Evolutionary conservation across 352 stramenopile species (phyloP).

Genomic region (Phytopythium sindhum): DNA sequence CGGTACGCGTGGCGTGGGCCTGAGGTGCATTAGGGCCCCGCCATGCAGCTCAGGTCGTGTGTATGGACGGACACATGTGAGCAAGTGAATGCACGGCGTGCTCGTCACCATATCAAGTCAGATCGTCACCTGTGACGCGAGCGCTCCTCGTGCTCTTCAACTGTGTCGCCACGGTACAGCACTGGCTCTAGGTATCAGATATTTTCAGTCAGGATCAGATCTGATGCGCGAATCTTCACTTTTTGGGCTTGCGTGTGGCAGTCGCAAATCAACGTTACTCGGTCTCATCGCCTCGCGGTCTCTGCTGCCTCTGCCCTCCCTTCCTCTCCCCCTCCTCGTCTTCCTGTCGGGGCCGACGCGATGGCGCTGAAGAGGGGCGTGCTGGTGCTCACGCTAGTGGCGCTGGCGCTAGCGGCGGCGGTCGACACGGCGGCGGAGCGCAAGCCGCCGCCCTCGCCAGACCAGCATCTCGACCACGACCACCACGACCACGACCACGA

Average conservation of each 20-base stretch:
- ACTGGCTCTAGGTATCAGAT: too few relatives aligned
- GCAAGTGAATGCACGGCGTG: background rate
- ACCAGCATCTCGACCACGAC: slow-evolving; percentile 8
- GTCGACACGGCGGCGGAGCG: background rate
- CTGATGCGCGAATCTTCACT: background rate
- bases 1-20: too few relatives aligned
- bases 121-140: too few relatives aligned
- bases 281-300: too few relatives aligned
- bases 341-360: background rate
- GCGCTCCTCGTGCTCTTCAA: too few relatives aligned
- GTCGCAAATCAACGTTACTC: background rate
- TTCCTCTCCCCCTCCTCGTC: background rate
- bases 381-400: slow-evolving; percentile 5
- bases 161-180: too few relatives aligned
- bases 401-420: slow-evolving; percentile 1
- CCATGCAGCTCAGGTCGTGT: too few relatives aligned
- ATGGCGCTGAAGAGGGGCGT: background rate
- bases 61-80: too few relatives aligned
- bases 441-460: background rate
- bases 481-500: slow-evolving; percentile 31
- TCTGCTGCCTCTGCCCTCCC: background rate
- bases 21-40: background rate
- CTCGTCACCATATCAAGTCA: background rate
- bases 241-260: too few relatives aligned
- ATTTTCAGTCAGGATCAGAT: background rate